These are phyloP conservation scores for Cryomyces minteri DNA, from an alignment of 495 filamentous ascomycete species.

Conservation along the genomic window DNA sequence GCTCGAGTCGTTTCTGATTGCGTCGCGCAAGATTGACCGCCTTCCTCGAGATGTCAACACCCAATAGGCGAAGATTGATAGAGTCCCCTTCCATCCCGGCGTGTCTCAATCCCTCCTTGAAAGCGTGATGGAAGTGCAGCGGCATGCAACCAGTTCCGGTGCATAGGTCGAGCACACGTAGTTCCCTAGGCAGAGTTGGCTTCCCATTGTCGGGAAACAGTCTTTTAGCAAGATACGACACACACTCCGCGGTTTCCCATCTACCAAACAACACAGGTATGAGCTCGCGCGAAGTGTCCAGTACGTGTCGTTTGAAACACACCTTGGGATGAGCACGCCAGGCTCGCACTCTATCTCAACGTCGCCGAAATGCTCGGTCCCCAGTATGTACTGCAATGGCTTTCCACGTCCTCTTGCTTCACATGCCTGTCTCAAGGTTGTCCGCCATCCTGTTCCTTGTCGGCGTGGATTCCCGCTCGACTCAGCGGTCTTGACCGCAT, in stretches of 20 bases:
- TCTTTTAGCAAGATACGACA: conserved; percentile 10
- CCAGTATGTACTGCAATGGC: conserved; percentile 81
- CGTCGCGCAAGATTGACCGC: conserved; percentile 42
- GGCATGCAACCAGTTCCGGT: conserved; percentile 85
- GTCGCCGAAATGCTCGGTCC: conserved; percentile 72
- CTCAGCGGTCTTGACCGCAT: conserved; percentile 20
- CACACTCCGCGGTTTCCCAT: conserved; percentile 20
- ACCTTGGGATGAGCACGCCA: conserved; percentile 78
- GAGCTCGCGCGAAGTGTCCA: too few relatives aligned
- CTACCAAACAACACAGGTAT: not conserved
- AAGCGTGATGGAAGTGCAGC: conserved; percentile 38
- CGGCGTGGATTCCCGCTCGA: not conserved
- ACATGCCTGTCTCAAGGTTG: conserved; percentile 20
- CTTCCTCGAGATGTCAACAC: conserved; percentile 38
- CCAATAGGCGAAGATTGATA: conserved; percentile 10
- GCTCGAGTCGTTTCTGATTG: conserved; percentile 31
- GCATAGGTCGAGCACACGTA: conserved; percentile 69
- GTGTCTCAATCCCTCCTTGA: too few relatives aligned
- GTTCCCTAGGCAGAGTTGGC: not conserved
- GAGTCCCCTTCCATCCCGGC: too few relatives aligned
- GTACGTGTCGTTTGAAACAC: not conserved
- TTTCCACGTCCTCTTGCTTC: conserved; percentile 38
- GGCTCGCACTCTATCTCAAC: conserved; percentile 57
- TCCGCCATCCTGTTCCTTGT: conserved; percentile 2
- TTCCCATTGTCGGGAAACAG: not conserved